A percentile compares a stretch with the other conserved stretches of the same genome.
These are phyloP conservation scores for Lachancea dasiensis DNA, from an alignment of 805 yeast genomes.

Conservation along the genomic window DNA sequence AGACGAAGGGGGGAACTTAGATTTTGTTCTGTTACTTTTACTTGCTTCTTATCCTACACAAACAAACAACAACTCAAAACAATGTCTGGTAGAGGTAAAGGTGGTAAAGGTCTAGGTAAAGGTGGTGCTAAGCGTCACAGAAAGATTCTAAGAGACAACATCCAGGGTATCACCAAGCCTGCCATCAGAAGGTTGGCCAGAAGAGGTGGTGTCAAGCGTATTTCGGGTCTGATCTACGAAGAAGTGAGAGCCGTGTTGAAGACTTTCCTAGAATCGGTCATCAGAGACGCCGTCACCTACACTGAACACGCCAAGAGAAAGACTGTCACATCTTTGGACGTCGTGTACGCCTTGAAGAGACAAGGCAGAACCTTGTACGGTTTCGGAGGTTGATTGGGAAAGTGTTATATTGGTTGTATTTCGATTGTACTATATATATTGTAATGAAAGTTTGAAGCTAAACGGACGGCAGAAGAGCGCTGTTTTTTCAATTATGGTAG, in stretches of 20 bases:
- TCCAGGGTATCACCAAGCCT: constrained; percentile 99
- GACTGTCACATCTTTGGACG: constrained; percentile 98
- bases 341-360: constrained; percentile 98
- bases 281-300: constrained; percentile 98
- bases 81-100: constrained; percentile 99
- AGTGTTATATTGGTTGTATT: constrained; percentile 1
- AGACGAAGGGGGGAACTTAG: not conserved
- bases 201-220: constrained; percentile 99
- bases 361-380: constrained; percentile 99
- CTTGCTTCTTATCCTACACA: not conserved
- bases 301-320: constrained; percentile 99
- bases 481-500: not conserved
- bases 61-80: constrained; percentile 26
- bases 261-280: constrained; percentile 93
- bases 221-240: constrained; percentile 96
- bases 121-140: constrained; percentile 99
- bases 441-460: constrained; percentile 1
- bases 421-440: constrained; percentile 4
- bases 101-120: constrained; percentile 99
- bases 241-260: constrained; percentile 97
- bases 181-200: constrained; percentile 99
- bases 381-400: constrained; percentile 85
- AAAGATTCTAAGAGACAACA: constrained; percentile 98
- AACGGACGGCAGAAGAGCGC: not conserved
- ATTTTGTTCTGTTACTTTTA: not conserved